Base-by-base conservation (phyloP, 306 rosid species). In the Dalbergia oliveri region DNA sequence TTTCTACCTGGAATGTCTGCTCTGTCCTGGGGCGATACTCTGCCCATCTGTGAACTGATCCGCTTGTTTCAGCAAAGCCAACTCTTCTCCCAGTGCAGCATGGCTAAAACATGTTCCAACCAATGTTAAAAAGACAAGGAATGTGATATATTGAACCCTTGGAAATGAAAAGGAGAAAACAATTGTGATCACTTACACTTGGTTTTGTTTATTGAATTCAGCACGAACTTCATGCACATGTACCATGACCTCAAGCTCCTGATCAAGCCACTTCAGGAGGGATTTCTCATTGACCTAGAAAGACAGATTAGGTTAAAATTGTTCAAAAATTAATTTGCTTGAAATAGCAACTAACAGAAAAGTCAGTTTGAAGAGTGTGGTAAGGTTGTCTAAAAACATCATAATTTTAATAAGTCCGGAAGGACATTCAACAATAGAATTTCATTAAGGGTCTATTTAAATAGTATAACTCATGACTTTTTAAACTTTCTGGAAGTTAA, bases 231-330 rank as follows among this genome's bases (percentile, higher is more conserved):
- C 97, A 66, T 87, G 88, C 84, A 92, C 84, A 39, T 90, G 85
- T 72, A 92, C 92, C 79, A 86, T 74, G 83, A 90, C 97, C 82
- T 92, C 95, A 64, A 92, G 82, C 87, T 92, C 97, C 70, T 90
- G 94, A 82, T 92, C 97, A 73, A 90, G 92, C 97, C 95, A 92
- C 84, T 82, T 87, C 77, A 72, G 88, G 70, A 89, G 79, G 77
- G 92, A 82, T 67, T 89, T 89, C 50, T 92, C 95, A 64, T 85
- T 92, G 64, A 78, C 85, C 97, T 92, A 79, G 72, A 83, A 53
- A 83, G 50, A 78, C 37, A 79, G 76, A 31, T 75, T 76, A 39
- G 58, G 45, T 72, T 49, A 73, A 75, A 81, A 53, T 15, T 73
- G 33, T 23, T 74, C 37, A 26, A 56, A 47, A 13, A 51, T 26